These are phyloP conservation scores for Monilinia fructicola DNA, from an alignment of 2,329 filamentous ascomycete species.

Conservation along the genomic window DNA sequence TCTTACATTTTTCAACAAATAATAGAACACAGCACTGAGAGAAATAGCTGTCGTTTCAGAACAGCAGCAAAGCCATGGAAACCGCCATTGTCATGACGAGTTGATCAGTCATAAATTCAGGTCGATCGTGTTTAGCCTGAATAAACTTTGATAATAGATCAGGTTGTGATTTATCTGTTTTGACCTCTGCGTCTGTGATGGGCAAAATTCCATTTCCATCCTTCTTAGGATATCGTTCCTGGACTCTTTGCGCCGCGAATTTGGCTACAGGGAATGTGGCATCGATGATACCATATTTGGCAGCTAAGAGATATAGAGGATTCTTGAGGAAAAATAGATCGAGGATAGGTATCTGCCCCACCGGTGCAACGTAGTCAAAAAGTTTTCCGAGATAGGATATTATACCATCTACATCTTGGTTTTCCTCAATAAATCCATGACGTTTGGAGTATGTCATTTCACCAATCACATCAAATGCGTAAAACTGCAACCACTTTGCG, in stretches of 20 bases:
- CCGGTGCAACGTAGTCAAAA: slow-evolving; percentile 70
- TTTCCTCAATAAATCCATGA: slow-evolving; percentile 72
- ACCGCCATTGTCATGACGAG: slow-evolving; percentile 70
- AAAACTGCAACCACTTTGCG: slow-evolving; percentile 73
- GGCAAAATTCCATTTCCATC: slow-evolving; percentile 26
- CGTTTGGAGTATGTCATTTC: slow-evolving; percentile 75
- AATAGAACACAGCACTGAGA: slow-evolving; percentile 71
- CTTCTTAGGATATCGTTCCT: slow-evolving; percentile 53
- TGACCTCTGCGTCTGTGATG: slow-evolving; percentile 27
- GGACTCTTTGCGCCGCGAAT: slow-evolving; percentile 69
- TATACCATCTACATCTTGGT: slow-evolving; percentile 74
- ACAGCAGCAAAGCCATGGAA: slow-evolving; percentile 73
- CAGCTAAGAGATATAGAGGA: slow-evolving; percentile 66
- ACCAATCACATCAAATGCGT: slow-evolving; percentile 79
- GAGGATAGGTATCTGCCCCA: slow-evolving; percentile 72
- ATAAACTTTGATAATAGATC: slow-evolving; percentile 74
- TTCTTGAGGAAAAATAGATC: slow-evolving; percentile 73
- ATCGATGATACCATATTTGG: slow-evolving; percentile 65
- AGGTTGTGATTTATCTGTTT: slow-evolving; percentile 42
- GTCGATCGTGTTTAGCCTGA: slow-evolving; percentile 63
- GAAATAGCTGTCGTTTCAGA: slow-evolving; percentile 79
- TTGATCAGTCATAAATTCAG: slow-evolving; percentile 69
- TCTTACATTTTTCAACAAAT: slow-evolving; percentile 62
- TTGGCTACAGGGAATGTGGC: slow-evolving; percentile 69
- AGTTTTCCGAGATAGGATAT: slow-evolving; percentile 62